These are phyloP conservation scores for Brasilioporus rufonigricans DNA, from an alignment of 768 basidiomycete species.

Conservation along the genomic window DNA sequence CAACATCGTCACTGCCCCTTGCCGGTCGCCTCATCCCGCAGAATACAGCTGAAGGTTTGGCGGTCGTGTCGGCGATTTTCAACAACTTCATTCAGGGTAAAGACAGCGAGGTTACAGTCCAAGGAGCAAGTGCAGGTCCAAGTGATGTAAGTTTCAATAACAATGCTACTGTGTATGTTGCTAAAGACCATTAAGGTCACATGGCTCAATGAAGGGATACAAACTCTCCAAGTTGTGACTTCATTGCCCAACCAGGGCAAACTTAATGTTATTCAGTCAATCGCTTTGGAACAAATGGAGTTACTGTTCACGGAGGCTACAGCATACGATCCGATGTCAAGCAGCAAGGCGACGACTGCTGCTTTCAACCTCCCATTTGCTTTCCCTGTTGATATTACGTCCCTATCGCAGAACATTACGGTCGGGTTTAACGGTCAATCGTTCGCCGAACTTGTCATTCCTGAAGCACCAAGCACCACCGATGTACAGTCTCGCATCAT, in stretches of 20 bases:
- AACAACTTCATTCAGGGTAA: conserved; percentile 70
- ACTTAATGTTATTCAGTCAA: conserved; percentile 61
- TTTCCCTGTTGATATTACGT: conserved; percentile 66
- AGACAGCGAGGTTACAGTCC: conserved; percentile 56
- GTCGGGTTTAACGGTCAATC: conserved; percentile 48
- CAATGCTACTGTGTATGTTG: background rate
- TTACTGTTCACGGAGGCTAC: conserved; percentile 57
- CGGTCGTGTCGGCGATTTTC: conserved; percentile 61
- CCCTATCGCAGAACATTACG: conserved; percentile 58
- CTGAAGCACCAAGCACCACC: conserved; percentile 54
- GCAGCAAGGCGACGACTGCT: conserved; percentile 58
- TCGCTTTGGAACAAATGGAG: conserved; percentile 56
- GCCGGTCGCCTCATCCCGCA: conserved; percentile 68
- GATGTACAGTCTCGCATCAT: conserved; percentile 63
- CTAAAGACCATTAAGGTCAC: conserved; percentile 43
- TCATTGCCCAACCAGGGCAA: conserved; percentile 62
- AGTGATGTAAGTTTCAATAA: conserved; percentile 42
- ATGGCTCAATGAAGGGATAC: conserved; percentile 73
- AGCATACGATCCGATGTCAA: conserved; percentile 55
- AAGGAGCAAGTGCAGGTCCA: conserved; percentile 57
- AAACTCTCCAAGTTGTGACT: conserved; percentile 55
- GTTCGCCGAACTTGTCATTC: conserved; percentile 61
- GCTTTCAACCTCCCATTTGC: conserved; percentile 66
- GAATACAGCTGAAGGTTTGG: conserved; percentile 47
- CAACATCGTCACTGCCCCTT: conserved; percentile 52